phyloP scores from a whole-genome alignment of 1,284 basidiomycete genomes.

The Anthracocystis panici-leucophaei region DNA sequence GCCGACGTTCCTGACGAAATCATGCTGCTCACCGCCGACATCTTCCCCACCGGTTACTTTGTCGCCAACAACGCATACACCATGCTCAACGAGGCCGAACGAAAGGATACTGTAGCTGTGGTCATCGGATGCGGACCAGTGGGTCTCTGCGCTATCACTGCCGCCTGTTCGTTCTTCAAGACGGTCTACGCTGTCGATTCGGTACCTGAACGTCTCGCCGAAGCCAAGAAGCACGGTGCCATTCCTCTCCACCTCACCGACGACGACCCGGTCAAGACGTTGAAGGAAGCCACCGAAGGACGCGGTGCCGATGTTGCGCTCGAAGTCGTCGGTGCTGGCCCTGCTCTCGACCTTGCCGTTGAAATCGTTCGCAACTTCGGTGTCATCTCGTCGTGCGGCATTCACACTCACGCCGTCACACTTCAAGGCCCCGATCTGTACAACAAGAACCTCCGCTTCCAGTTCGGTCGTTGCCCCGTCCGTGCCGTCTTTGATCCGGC shows the following conservation, averaged over 20 bases:
- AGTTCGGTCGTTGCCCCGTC: slow-evolving; percentile 86
- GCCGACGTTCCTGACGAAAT: slow-evolving; percentile 71
- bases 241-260: slow-evolving; percentile 63
- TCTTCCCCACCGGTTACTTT: slow-evolving; percentile 73
- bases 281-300: slow-evolving; percentile 63
- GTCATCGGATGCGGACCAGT: slow-evolving; percentile 72
- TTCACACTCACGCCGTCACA: slow-evolving; percentile 71
- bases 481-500: slow-evolving; percentile 62
- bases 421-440: slow-evolving; percentile 75
- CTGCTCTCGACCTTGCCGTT: slow-evolving; percentile 80
- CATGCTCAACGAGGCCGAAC: slow-evolving; percentile 57
- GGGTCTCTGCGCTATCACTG: slow-evolving; percentile 71
- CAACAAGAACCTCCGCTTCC: slow-evolving; percentile 79
- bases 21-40: slow-evolving; percentile 77
- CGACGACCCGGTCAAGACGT: slow-evolving; percentile 41
- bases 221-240: slow-evolving; percentile 61
- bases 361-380: slow-evolving; percentile 84
- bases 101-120: slow-evolving; percentile 54
- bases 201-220: slow-evolving; percentile 66
- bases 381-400: slow-evolving; percentile 82
- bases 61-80: slow-evolving; percentile 77
- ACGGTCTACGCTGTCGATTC: slow-evolving; percentile 68
- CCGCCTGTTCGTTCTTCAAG: slow-evolving; percentile 70
- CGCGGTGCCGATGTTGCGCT: slow-evolving; percentile 71
- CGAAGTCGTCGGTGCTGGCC: slow-evolving; percentile 82